Evolutionary conservation across 2,329 filamentous ascomycete species (phyloP), one percentile per base, ranked within the genome.

Genomic region (Fusarium beomiforme): DNA sequence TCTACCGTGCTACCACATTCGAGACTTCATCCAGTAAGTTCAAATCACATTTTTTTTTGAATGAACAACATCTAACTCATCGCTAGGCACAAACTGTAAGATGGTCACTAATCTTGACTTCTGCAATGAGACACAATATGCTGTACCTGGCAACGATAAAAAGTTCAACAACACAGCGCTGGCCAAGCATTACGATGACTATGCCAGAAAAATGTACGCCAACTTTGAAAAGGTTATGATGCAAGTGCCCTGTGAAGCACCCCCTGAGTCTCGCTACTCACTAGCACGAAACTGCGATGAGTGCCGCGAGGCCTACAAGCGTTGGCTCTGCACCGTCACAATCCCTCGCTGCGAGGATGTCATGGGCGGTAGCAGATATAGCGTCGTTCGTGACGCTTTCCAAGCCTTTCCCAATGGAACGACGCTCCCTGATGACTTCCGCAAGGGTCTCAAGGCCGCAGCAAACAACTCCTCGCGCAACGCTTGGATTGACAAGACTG

Each of bases 261-360:
- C 88, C 0, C 82, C 88, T 3, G 90, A 91, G 36, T 89, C 92
- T 17, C 88, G 89, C 70, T 99, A 97, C 82, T 97, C 94, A 2
- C 89, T 98, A 17, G 92, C 90, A 3, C 89, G 90, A 43, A 88
- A 82, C 73, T 99, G 96, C 84, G 81, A 84, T 44, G 88, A 97
- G 80, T 99, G 96, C 81, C 88, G 85, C 19, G 77, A 79, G 2
- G 93, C 94, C 12, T 99, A 99, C 86, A 98, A 97, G 80, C 86
- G 90, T 77, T 99, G 96, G 96, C 90, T 99, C 23, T 99, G 96
- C 83, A 92, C 93, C 26, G 94, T 98, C 31, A 92, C 90, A 19
- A 96, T 99, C 68, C 96, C 96, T 2, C 92, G 95, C 33, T 99
- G 96, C 83, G 91, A 93, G 77, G 95, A 98, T 82, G 96, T 93